Percentiles rank a stretch among this genome's conserved stretches.
Evolutionary conservation across 2,329 filamentous ascomycete species (phyloP).

Genomic region (Pseudogymnoascus sp.): DNA sequence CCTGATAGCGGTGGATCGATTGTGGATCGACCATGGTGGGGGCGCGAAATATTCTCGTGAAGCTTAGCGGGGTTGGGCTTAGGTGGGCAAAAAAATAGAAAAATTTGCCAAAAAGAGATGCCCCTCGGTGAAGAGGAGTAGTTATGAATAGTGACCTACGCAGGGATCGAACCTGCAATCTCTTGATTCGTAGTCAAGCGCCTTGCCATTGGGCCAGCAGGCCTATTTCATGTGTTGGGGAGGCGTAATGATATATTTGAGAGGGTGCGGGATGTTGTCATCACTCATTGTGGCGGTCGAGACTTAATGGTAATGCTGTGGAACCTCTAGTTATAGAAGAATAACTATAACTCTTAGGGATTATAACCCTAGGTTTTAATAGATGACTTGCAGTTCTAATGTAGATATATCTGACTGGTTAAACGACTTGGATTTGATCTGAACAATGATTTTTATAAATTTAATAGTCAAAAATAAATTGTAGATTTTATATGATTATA

Average conservation of each 20-base stretch:
- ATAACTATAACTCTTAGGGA: not conserved
- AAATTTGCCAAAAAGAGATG: not conserved
- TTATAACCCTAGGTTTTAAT: not conserved
- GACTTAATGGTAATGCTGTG: not conserved
- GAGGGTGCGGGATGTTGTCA: not conserved
- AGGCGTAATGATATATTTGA: not conserved
- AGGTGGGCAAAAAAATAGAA: not conserved
- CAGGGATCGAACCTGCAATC: constrained; percentile 31
- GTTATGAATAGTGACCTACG: constrained; percentile 12
- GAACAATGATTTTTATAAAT: not conserved
- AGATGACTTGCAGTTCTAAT: not conserved
- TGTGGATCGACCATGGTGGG: not conserved
- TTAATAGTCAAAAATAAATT: not conserved
- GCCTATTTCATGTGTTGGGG: constrained; percentile 9
- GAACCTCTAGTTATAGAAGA: not conserved
- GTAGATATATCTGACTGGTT: not conserved
- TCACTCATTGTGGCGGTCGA: not conserved
- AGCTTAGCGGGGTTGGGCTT: not conserved
- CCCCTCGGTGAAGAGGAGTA: not conserved
- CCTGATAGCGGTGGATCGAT: not conserved
- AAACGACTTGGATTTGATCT: not conserved
- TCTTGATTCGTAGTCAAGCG: constrained; percentile 47
- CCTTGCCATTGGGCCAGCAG: constrained; percentile 48
- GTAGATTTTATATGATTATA: not conserved
- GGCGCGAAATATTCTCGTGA: not conserved